Evolutionary conservation across 176 grass and related monocot genomes (phyloP), one percentile per base, ranked within the genome.

Genomic region (Cenchrus purpureus): DNA sequence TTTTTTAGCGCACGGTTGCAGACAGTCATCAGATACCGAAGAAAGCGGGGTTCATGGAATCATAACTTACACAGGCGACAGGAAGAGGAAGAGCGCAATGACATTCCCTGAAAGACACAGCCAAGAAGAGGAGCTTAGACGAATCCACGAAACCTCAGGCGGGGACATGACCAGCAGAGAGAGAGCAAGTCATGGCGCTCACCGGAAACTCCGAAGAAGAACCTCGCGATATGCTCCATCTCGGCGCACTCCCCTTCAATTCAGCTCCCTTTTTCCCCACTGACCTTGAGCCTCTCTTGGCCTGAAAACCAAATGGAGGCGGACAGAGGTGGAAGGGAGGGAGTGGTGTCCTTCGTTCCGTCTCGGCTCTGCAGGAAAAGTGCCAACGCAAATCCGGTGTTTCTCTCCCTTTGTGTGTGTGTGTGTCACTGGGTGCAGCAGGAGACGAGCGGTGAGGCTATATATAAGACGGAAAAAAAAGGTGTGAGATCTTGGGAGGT

Each of bases 1-100:
- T 44, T 42, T 64, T 52, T 49, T 48, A 74, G 12, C 2, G 74
- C 20, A 34, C 7, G 65, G 51, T 3, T 17, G 28, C 25, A 60
- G 43, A 1, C 80, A 16, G 7, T 61, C 12, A 51, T 61, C 12
- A 51, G 57, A 86, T 10, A 14, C 12, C 43, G 57, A 86, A 13
- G 20, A 7, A 17, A 9, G 9, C 13, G 2, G 12, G 14, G 0
- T 7, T 0, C n/a, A 45, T 32, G 16, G 52, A 63, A 52, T 34
- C 29, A 16, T 34, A 22, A 85, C 90, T 94, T 92, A 94, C 92
- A 94, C 75, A 54, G 92, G 92, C 12, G 93, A 92, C 28, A 95
- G 85, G 81, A 95, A 95, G 57, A 95, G 90, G 86, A 95, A 95
- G 79, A 95, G 90, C 70, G 90, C 93, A 53, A 91, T 92, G 83